phyloP scores from a whole-genome alignment of 1,284 basidiomycete genomes.

The Fomitopsis betulina region DNA sequence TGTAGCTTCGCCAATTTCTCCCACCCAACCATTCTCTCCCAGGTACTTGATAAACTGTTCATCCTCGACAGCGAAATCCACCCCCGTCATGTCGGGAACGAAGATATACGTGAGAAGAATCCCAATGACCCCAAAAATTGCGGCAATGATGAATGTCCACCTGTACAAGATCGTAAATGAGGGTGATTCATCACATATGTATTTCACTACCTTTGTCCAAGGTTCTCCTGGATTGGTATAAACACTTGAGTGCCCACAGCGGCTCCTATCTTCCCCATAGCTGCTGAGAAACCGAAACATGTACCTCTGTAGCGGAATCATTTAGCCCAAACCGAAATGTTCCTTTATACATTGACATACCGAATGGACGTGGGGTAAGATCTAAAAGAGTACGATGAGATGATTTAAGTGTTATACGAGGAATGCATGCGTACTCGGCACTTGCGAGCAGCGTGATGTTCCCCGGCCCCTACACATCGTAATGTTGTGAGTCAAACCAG shows the following conservation, averaged over 20 bases:
- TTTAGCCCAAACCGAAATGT: too few species aligned
- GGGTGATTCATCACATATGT: neutral
- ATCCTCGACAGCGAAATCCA: constrained; percentile 68
- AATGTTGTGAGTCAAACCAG: neutral
- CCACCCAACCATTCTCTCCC: constrained; percentile 61
- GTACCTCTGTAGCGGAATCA: constrained; percentile 42
- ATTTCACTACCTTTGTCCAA: constrained; percentile 51
- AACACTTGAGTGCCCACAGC: constrained; percentile 76
- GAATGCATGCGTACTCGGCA: constrained; percentile 46
- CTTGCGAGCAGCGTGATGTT: constrained; percentile 68
- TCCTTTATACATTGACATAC: constrained; percentile 21
- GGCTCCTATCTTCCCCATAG: constrained; percentile 73
- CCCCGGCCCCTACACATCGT: constrained; percentile 55
- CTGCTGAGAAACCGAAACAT: constrained; percentile 68
- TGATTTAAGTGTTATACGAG: neutral
- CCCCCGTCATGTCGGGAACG: constrained; percentile 64
- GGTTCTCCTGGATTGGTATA: constrained; percentile 66
- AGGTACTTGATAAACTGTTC: constrained; percentile 58
- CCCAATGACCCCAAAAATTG: constrained; percentile 61
- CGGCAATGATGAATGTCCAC: constrained; percentile 70
- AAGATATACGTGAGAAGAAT: constrained; percentile 67
- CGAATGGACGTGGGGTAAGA: constrained; percentile 67
- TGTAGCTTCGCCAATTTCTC: constrained; percentile 42
- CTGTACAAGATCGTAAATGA: constrained; percentile 26
- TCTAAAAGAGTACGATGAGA: constrained; percentile 24